These are phyloP conservation scores for Hirschfeldia incana DNA, from an alignment of 345 rosid genomes.

Conservation along the genomic window DNA sequence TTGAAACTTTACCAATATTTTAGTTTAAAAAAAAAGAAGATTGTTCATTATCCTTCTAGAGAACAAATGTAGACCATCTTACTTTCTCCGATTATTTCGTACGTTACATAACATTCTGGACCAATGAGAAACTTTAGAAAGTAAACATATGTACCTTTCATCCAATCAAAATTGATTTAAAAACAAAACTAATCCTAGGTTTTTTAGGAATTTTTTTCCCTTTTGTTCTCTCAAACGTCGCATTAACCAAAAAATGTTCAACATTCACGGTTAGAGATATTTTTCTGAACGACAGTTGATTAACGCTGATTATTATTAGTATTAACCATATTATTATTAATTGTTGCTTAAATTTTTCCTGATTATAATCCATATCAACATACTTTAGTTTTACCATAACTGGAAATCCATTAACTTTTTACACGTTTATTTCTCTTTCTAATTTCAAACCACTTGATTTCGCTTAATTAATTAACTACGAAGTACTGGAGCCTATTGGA, in stretches of 20 bases:
- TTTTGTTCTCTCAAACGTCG: neutral
- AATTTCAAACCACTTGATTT: slow-evolving; percentile 5
- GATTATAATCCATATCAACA: neutral
- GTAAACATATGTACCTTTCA: neutral
- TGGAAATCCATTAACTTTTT: neutral
- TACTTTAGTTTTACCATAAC: neutral
- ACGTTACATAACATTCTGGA: neutral
- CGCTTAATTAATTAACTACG: slow-evolving; percentile 3
- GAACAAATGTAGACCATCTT: neutral
- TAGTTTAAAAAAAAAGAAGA: neutral
- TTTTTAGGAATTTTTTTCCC: neutral
- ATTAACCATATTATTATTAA: neutral
- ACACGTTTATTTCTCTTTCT: neutral
- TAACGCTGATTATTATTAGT: neutral
- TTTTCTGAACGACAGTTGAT: neutral
- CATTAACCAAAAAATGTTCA: neutral
- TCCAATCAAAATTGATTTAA: neutral
- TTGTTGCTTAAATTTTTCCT: neutral
- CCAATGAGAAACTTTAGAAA: neutral
- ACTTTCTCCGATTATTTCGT: neutral
- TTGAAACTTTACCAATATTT: neutral
- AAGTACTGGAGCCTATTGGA: neutral
- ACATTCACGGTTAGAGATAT: neutral
- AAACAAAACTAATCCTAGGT: neutral
- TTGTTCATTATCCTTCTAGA: neutral